Percentiles rank a stretch among this genome's conserved stretches.
Conservation (phyloP, 2,329 filamentous ascomycete species). For the Beauveria sp. region DNA sequence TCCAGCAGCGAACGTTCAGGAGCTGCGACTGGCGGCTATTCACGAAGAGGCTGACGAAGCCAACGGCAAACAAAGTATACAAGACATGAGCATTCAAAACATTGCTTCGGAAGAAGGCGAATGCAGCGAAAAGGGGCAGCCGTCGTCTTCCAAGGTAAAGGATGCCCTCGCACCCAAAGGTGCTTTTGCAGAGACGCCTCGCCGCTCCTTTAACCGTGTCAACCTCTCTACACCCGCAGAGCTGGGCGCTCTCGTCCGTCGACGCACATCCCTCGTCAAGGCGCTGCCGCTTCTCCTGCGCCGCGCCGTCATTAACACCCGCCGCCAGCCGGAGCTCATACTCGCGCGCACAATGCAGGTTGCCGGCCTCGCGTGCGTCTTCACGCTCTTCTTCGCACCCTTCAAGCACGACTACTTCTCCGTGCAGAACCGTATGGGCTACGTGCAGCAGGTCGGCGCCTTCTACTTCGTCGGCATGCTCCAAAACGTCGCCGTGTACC, state of each 20-base stretch:
- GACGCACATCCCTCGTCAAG: constrained; percentile 51
- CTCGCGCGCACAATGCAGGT: constrained; percentile 62
- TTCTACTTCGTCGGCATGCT: constrained; percentile 73
- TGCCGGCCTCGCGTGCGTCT: constrained; percentile 52
- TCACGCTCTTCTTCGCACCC: constrained; percentile 65
- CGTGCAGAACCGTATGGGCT: constrained; percentile 66
- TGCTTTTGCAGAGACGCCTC: constrained; percentile 19
- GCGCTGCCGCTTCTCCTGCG: constrained; percentile 62
- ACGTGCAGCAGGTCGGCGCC: constrained; percentile 63
- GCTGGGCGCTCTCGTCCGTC: constrained; percentile 59
- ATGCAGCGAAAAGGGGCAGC: not conserved
- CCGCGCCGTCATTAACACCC: constrained; percentile 61
- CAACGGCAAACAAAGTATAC: constrained; percentile 16
- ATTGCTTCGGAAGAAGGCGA: not conserved
- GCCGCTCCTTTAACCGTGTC: constrained; percentile 35
- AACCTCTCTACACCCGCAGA: constrained; percentile 60
- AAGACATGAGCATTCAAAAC: not conserved
- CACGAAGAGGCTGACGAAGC: constrained; percentile 21
- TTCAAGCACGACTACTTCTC: constrained; percentile 60
- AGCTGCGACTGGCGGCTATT: constrained; percentile 20
- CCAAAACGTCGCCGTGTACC: constrained; percentile 70
- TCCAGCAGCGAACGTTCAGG: constrained; percentile 10
- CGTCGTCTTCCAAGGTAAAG: not conserved
- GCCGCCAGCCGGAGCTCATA: constrained; percentile 56
- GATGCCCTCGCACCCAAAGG: constrained; percentile 10